A percentile compares a stretch with the other conserved stretches of the same genome.
These are phyloP conservation scores for Discostella pseudostelligera DNA, from an alignment of 108 stramenopile species.

Conservation along the genomic window DNA sequence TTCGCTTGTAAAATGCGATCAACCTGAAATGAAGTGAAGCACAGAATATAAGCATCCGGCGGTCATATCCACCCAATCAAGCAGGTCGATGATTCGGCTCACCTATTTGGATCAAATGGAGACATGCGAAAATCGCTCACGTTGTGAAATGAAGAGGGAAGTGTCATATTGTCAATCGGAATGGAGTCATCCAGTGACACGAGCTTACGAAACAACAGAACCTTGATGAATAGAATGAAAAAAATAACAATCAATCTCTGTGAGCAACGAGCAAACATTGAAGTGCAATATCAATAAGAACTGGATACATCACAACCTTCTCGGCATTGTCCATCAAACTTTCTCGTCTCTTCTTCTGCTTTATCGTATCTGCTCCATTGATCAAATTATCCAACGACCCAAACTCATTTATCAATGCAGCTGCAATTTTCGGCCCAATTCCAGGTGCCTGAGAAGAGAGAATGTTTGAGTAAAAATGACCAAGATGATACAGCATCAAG, in stretches of 20 bases:
- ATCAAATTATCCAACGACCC: constrained; percentile 62
- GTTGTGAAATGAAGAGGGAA: constrained; percentile 30
- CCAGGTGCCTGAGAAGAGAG: constrained; percentile 48
- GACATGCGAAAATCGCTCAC: constrained; percentile 41
- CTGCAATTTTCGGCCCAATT: constrained; percentile 90
- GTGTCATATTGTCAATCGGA: constrained; percentile 19
- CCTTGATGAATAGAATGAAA: constrained; percentile 9
- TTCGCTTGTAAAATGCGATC: constrained; percentile 33
- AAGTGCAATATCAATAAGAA: constrained; percentile 36
- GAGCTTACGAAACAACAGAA: constrained; percentile 33
- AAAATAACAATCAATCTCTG: constrained; percentile 30
- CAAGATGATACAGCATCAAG: not conserved
- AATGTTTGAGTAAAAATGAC: not conserved
- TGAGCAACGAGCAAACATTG: constrained; percentile 30
- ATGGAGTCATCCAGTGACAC: constrained; percentile 29
- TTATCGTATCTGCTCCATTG: constrained; percentile 52
- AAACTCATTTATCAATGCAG: constrained; percentile 63
- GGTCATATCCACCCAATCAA: not conserved
- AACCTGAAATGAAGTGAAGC: constrained; percentile 8
- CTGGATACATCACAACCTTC: constrained; percentile 48
- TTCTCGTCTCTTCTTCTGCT: constrained; percentile 66
- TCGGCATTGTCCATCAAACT: constrained; percentile 55
- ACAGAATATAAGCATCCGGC: not conserved
- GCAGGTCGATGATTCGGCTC: not conserved
- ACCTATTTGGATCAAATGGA: constrained; percentile 38